Base-by-base conservation (phyloP, 345 rosid genomes). In the Camelina hispida region DNA sequence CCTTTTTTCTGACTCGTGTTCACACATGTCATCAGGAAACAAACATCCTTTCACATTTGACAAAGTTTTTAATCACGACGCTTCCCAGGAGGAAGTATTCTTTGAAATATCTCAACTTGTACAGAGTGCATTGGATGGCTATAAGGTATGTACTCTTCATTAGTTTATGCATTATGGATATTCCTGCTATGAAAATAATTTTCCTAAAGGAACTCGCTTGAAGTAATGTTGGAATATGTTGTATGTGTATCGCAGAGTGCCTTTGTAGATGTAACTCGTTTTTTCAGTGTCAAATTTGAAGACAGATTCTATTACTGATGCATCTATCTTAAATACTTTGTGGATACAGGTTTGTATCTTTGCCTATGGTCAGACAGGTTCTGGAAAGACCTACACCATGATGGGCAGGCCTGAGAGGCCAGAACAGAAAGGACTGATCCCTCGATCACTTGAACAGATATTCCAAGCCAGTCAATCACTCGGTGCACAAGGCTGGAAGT, bases 321-420 rank as follows among this genome's bases (percentile, higher is more conserved):
- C 66, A 32, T 40, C 2, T 40, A 38, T 20, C 32, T 38, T 61
- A 20, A 43, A 54, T 56, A 9, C n/a, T 61, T 43, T 60, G 18
- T 30, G 46, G 63, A 76, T 17, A 77, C 80, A 92, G 97, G 96
- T 92, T 23, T 93, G 98, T 68, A 93, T 93, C 65, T 93, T 93
- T 85, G 98, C 96, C 35, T 90, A 90, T 62, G 98, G 98, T 40
- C 97, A 93, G 69, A 93, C 97, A 3, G 97, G 97, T 57, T 93
- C 97, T 9, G 97, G 97, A 2, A 93, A 93, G 80, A 93, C 97
- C 6, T 93, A 93, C 73, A 93, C 97, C 18, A 93, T 93, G 97
- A 87, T 93, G 96, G 98, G 98, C 42, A 87, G 83, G 79, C 92
- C 93, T 48, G 91, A 86, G 72, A 78, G 83, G 32, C 52, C 71